A percentile compares a stretch with the other conserved stretches of the same genome.
phyloP scores from a whole-genome alignment of 202 grass and related monocot species.

The Zoysia matrella region DNA sequence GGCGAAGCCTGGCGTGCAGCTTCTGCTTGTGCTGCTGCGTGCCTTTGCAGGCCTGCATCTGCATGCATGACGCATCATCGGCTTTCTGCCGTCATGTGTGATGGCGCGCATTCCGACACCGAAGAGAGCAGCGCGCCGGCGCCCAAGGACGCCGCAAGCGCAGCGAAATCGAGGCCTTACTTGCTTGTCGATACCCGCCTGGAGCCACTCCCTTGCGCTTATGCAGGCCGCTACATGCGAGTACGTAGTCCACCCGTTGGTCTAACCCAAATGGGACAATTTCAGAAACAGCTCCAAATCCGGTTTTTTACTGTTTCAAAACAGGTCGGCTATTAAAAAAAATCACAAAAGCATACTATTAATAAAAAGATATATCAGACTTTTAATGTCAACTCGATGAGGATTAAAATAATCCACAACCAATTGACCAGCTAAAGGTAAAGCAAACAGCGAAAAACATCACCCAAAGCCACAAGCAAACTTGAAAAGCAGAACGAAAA shows the following conservation, averaged over 20 bases:
- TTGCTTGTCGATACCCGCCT: constrained; percentile 48
- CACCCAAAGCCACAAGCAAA: too few species aligned
- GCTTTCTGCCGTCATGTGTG: constrained; percentile 34
- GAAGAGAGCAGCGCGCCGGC: constrained; percentile 33
- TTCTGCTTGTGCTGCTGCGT: background rate
- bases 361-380: too few species aligned
- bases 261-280: background rate
- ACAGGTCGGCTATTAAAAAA: too few species aligned
- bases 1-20: background rate
- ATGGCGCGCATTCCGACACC: background rate
- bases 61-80: constrained; percentile 20
- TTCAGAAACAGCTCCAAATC: too few species aligned
- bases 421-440: too few species aligned
- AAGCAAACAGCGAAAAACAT: too few species aligned
- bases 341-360: too few species aligned
- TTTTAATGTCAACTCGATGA: too few species aligned
- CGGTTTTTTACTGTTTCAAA: too few species aligned
- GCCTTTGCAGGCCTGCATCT: constrained; percentile 8
- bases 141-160: constrained; percentile 1
- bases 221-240: background rate
- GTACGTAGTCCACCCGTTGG: background rate
- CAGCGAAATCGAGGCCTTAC: constrained; percentile 29
- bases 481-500: too few species aligned
- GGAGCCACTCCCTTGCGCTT: constrained; percentile 37
- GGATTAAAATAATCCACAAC: too few species aligned